Evolutionary conservation across 2,329 filamentous ascomycete species (phyloP), one percentile per base, ranked within the genome.

Genomic region (Xylaria polymorpha): DNA sequence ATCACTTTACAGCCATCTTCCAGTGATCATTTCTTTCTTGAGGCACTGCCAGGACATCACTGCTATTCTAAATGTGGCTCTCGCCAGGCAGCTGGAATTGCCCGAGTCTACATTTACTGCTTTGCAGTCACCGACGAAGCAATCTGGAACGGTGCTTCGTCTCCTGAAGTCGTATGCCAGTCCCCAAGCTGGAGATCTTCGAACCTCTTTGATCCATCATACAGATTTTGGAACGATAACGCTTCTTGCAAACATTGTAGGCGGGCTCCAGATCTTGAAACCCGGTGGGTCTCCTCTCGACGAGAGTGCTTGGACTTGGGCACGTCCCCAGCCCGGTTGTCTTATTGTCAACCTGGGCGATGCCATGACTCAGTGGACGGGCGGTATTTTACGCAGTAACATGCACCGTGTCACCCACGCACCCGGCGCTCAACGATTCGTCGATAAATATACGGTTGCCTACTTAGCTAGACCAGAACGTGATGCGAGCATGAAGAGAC

Each of bases 141-240:
- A 66, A 4, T 79, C 79, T 1, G 77, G 71, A 6, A 79, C 76
- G 7, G 73, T 74, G 15, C 32, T 74, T n/a, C 62, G 73, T 1
- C 18, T 76, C 25, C 62, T 74, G 48, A 74, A 75, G 62, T 46
- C 64, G 7, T 73, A 64, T 53, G 73, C 70, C 18, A 70, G 72
- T 56, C 69, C 61, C 14, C 22, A 53, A n/a, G 48, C 46, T 18
- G 53, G 59, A 32, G 71, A 75, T n/a, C 68, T 75, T 0, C 70
- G 74, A 55, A 75, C 73, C 25, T 74, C 69, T 43, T 74, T 79
- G 66, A 70, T 75, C 12, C 73, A 77, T 15, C 79, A 83, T 57
- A 81, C 78, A 0, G 80, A 81, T 63, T 79, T 81, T 53, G 80
- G 80, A 1, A 77, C 75, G 5, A 74, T 81, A 14, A 81, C 81